These are phyloP conservation scores for Spathaspora arborariae DNA, from an alignment of 805 yeast genomes.

Conservation along the genomic window DNA sequence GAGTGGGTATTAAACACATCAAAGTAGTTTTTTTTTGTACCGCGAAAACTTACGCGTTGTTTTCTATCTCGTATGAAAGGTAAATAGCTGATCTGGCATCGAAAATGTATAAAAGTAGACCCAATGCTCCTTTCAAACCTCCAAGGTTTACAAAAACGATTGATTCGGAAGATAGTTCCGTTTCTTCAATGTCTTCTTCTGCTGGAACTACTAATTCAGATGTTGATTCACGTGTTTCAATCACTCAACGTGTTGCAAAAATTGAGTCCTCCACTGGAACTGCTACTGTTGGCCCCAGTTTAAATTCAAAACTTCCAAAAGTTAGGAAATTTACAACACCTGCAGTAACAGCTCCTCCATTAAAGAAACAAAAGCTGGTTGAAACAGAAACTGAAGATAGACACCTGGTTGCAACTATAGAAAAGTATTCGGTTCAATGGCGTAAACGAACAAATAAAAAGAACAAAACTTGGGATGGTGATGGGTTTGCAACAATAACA, in stretches of 20 bases:
- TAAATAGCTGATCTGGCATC: background rate
- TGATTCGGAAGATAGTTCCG: background rate
- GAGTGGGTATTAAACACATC: too few relatives aligned
- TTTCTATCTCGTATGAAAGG: background rate
- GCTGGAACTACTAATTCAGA: background rate
- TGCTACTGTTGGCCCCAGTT: background rate
- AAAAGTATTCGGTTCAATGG: constrained; percentile 47
- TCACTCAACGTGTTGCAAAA: too few relatives aligned
- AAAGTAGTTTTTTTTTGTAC: too few relatives aligned
- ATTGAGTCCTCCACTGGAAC: too few relatives aligned
- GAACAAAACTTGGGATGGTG: constrained; percentile 94
- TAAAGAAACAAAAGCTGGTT: background rate
- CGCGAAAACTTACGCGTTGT: background rate
- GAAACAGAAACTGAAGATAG: background rate
- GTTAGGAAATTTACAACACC: background rate
- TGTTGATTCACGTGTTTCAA: background rate
- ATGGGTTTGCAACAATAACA: constrained; percentile 53
- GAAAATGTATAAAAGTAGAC: background rate
- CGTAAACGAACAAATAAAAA: constrained; percentile 72
- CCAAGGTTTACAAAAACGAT: constrained; percentile 32
- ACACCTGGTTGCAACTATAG: background rate
- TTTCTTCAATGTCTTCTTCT: background rate
- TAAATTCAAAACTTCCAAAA: background rate
- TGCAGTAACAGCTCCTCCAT: background rate
- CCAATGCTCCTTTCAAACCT: constrained; percentile 50